Percentiles rank a stretch among this genome's conserved stretches.
Evolutionary conservation across 1,284 basidiomycete genomes (phyloP).

Genomic region (Ganoderma sinense): DNA sequence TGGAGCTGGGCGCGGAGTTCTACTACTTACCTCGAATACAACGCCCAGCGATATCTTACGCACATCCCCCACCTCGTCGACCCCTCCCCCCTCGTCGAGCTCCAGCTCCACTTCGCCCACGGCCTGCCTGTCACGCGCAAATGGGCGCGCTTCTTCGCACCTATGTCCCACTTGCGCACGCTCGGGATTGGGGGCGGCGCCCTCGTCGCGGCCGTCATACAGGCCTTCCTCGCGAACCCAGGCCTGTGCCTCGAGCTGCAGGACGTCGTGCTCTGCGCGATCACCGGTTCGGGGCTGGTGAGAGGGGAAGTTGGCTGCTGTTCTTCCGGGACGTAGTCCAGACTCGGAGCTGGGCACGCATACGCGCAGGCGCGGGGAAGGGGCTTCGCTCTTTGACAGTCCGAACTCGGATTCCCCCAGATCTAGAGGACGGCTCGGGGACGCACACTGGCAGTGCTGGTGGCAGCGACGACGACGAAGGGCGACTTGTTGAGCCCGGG

Average conservation of each 20-base stretch:
- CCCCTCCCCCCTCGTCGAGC: background rate
- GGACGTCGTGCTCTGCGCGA: background rate
- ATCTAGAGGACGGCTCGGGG: background rate
- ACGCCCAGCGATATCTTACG: background rate
- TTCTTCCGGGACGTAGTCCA: background rate
- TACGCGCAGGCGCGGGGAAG: background rate
- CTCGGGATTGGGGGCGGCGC: background rate
- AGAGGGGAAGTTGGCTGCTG: background rate
- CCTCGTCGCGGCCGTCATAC: background rate
- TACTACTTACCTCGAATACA: background rate
- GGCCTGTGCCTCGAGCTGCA: background rate
- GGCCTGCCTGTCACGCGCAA: background rate
- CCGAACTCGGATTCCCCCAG: background rate
- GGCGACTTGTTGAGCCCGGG: background rate
- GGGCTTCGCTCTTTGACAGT: background rate
- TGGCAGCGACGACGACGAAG: background rate
- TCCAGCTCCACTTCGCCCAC: background rate
- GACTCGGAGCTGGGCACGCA: background rate
- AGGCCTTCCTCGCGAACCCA: background rate
- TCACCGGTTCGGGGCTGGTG: background rate
- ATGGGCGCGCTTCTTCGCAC: background rate
- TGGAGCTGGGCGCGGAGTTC: background rate
- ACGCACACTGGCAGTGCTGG: background rate
- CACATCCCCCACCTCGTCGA: background rate
- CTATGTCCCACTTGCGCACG: background rate